Base-by-base conservation (phyloP, 768 basidiomycete genomes). In the Auriscalpium vulgare region DNA sequence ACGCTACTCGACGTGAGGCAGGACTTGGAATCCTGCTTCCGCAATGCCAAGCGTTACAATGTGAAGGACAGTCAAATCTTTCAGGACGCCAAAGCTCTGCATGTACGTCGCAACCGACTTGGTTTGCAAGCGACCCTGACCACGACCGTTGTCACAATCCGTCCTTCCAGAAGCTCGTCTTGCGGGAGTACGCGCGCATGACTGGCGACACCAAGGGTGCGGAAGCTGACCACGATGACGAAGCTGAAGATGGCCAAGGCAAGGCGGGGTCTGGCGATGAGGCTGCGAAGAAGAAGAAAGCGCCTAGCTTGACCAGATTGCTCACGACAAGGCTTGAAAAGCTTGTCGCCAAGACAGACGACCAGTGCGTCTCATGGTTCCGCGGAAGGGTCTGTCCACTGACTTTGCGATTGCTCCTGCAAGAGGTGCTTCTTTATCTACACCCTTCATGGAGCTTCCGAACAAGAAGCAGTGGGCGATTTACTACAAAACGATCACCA, bases 391-490 rank as follows among this genome's bases (percentile, higher is more conserved):
- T 21, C n/a, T 53, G 5, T 40, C 54, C n/a, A 56, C 29, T 21
- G 2, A 54, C 35, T 51, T 19, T 37, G 34, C 47, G 37, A 43
- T 21, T 21, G 17, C 43, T 45, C 21, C 47, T 37, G 58, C 62
- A 91, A 21, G 87, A 38, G 89, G 87, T 45, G 84, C 83, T 37
- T 69, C 80, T 16, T 68, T 88, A 44, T 85, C 85, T 13, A 77
- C 74, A 2, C 85, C 85, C 59, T 97, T 97, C 74, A 87, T 90
- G 84, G 85, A 88, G 48, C 74, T 95, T 46, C 93, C 93, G 1
- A 82, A 80, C 34, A 86, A 80, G 68, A 91, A 88, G 63, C 73
- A 79, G 4, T 94, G 88, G 82, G 78, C 91, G 0, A 71, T 78
- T 11, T 94, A 94, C 65, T 92, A 93, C 70, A 82, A 82, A 63